These are phyloP conservation scores for Leccinum variabile DNA, from an alignment of 1,284 basidiomycete species.

Conservation along the genomic window DNA sequence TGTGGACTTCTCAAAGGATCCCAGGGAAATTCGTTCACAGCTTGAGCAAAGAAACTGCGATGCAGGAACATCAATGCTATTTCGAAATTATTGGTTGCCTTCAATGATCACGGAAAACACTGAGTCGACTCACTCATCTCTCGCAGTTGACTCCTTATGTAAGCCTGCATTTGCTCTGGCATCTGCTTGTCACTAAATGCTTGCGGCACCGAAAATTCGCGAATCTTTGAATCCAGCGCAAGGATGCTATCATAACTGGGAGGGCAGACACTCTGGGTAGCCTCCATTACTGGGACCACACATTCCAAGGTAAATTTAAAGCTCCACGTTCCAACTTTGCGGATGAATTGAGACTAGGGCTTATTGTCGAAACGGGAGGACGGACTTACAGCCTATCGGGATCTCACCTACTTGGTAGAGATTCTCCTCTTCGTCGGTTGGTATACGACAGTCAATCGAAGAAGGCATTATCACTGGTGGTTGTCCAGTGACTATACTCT, in stretches of 20 bases:
- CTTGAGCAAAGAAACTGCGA: constrained; percentile 49
- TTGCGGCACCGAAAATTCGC: constrained; percentile 35
- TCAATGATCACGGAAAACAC: background rate
- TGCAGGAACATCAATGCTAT: constrained; percentile 50
- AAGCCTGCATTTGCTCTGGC: constrained; percentile 44
- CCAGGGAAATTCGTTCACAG: constrained; percentile 42
- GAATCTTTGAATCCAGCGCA: constrained; percentile 47
- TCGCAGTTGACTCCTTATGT: constrained; percentile 46
- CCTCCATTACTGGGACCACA: constrained; percentile 44
- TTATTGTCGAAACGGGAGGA: background rate
- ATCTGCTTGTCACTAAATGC: constrained; percentile 26
- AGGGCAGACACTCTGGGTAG: constrained; percentile 42
- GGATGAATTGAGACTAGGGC: constrained; percentile 5
- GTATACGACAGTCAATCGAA: constrained; percentile 45
- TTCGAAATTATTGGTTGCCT: constrained; percentile 1
- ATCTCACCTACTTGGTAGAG: constrained; percentile 43
- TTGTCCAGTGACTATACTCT: constrained; percentile 51
- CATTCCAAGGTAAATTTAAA: constrained; percentile 43
- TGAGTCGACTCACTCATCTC: constrained; percentile 42
- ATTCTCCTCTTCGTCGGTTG: constrained; percentile 45
- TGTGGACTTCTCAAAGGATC: constrained; percentile 44
- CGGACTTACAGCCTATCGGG: constrained; percentile 45
- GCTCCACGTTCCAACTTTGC: constrained; percentile 45
- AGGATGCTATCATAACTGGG: constrained; percentile 46
- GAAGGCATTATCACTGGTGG: constrained; percentile 44